These are phyloP conservation scores for Porogramme epimiltina DNA, from an alignment of 1,284 basidiomycete genomes.

Conservation along the genomic window DNA sequence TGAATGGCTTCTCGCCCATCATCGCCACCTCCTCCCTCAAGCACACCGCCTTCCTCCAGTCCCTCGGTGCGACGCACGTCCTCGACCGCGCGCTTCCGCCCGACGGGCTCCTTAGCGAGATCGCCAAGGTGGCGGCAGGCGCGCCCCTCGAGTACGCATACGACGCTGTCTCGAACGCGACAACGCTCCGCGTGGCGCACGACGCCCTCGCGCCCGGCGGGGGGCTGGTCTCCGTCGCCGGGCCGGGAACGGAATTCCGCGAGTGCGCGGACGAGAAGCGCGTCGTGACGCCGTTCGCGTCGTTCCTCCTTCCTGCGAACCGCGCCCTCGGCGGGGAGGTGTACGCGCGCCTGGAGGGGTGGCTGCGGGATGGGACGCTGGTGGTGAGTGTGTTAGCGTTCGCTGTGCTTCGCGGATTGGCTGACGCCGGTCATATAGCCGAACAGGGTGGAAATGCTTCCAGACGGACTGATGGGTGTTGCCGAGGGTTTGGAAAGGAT, in stretches of 20 bases:
- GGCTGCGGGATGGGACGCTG: not conserved
- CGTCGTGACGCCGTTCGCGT: constrained; percentile 5
- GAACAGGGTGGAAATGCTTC: constrained; percentile 41
- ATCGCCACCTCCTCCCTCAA: constrained; percentile 37
- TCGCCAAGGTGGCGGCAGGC: constrained; percentile 18
- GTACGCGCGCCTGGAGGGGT: constrained; percentile 9
- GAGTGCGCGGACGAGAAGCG: constrained; percentile 11
- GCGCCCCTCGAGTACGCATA: constrained; percentile 27
- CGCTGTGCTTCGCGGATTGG: not conserved
- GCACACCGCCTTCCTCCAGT: constrained; percentile 33
- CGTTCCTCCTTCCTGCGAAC: constrained; percentile 1
- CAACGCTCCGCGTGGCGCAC: constrained; percentile 21
- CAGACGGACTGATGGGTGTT: constrained; percentile 48
- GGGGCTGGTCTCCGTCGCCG: constrained; percentile 13
- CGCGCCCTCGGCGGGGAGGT: constrained; percentile 3
- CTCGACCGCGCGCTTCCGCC: constrained; percentile 31
- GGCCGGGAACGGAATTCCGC: constrained; percentile 8
- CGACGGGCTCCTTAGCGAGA: constrained; percentile 18
- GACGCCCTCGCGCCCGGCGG: constrained; percentile 31
- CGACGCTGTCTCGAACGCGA: constrained; percentile 26
- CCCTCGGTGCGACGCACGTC: constrained; percentile 38
- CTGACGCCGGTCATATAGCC: constrained; percentile 15
- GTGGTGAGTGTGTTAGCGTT: constrained; percentile 1
- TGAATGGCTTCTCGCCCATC: constrained; percentile 37
- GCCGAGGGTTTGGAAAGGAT: constrained; percentile 43